Base-by-base conservation (phyloP, 768 basidiomycete genomes). In the Galerina marginata region DNA sequence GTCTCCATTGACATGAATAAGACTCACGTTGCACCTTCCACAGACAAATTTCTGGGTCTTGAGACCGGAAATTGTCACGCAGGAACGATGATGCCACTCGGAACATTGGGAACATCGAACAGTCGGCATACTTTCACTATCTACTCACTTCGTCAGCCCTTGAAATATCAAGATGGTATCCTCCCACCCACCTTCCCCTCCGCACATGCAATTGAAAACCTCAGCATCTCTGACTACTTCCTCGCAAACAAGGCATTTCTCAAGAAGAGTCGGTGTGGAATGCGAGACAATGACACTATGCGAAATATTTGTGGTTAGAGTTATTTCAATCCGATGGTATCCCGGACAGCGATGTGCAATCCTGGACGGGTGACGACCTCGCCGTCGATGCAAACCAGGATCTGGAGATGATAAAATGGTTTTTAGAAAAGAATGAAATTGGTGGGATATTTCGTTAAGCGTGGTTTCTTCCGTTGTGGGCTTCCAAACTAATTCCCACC, bases 181-280 rank as follows among this genome's bases (percentile, higher is more conserved):
- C n/a, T n/a, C n/a, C n/a, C n/a, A 52, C 58, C 45, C 12, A 59
- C 58, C 58, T n/a, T 50, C n/a, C 23, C 43, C 23, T 15, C 58
- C 58, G 37, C 58, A 59, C 15, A 43, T 26, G 44, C 58, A 59
- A 16, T 59, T 59, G 23, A 59, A 59, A 23, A 52, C 25, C 12
- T 59, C 58, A 36, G 39, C 33, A 12, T 52, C 58, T 59, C 38
- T 50, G 15, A 59, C 58, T 11, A 59, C 58, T 51, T 59, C 58
- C 16, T 52, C 43, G 29, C 58, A 59, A 29, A 59, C 39, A 7
- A 50, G 49, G 26, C 58, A 59, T 52, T 52, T 59, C 26, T 59
- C 58, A 29, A 37, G 49, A 9, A 50, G 58, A 37, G 39, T 53
- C 2, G 58, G 58, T 2, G 33, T 53, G n/a, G 38, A 23, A 40